Percentiles rank a stretch among this genome's conserved stretches.
Evolutionary conservation across 2,329 filamentous ascomycete genomes (phyloP).

Genomic region (Ceratocystis harringtonii): DNA sequence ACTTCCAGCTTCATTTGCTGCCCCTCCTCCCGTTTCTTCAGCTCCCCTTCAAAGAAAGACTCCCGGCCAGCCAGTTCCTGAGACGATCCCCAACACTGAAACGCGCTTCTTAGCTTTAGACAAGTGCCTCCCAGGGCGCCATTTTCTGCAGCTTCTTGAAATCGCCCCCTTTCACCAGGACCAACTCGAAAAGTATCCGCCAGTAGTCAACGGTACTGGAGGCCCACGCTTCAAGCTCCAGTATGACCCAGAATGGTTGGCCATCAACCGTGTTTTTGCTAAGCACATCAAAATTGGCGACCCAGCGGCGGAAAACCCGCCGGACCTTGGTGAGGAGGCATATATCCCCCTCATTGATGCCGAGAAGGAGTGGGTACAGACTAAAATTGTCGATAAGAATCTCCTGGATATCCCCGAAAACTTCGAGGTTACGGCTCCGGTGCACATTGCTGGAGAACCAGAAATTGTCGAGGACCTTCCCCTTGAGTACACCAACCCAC

Average conservation of each 20-base stretch:
- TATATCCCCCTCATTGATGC: conserved; percentile 55
- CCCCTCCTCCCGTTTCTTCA: conserved; percentile 18
- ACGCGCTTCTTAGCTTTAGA: conserved; percentile 82
- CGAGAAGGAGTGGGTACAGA: conserved; percentile 65
- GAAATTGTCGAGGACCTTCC: conserved; percentile 49
- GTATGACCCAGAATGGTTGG: conserved; percentile 92
- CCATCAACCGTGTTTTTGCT: conserved; percentile 75
- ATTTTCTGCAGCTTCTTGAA: conserved; percentile 69
- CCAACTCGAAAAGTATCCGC: conserved; percentile 18
- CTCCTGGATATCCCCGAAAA: conserved; percentile 60
- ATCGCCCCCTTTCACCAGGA: conserved; percentile 35
- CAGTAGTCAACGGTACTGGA: conserved; percentile 18
- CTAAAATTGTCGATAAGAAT: conserved; percentile 49
- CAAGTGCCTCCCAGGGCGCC: conserved; percentile 67
- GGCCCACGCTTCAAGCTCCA: conserved; percentile 49
- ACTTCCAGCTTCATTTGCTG: conserved; percentile 60
- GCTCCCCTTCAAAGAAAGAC: conserved; percentile 24
- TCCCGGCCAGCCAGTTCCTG: conserved; percentile 49
- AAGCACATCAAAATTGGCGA: conserved; percentile 49
- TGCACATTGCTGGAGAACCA: conserved; percentile 44
- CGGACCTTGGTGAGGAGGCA: conserved; percentile 50
- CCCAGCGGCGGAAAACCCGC: conserved; percentile 35
- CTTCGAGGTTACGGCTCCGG: conserved; percentile 61
- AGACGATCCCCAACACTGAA: conserved; percentile 58
- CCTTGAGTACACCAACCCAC: conserved; percentile 70